These are phyloP conservation scores for Symbiodinium natans DNA, from an alignment of 73 alveolate species.

Conservation along the genomic window DNA sequence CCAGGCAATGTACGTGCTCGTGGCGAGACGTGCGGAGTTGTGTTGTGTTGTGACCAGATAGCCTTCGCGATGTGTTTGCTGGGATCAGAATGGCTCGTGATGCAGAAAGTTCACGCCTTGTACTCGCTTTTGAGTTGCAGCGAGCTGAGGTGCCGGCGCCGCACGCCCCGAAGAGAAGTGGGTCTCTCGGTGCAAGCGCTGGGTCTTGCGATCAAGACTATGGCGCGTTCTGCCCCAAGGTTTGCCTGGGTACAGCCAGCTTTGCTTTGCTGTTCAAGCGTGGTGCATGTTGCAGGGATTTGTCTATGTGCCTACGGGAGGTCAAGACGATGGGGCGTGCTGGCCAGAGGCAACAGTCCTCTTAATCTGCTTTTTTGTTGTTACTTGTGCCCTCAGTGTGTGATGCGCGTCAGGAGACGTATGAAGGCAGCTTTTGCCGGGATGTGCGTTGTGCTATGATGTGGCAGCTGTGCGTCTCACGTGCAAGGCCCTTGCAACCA, in stretches of 20 bases:
- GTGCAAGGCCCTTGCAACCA: background rate
- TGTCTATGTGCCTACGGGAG: background rate
- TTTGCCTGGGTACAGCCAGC: background rate
- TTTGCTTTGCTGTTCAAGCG: background rate
- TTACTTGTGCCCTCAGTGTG: background rate
- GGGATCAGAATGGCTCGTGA: background rate
- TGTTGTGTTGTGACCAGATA: background rate
- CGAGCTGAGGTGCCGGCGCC: background rate
- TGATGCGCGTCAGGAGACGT: background rate
- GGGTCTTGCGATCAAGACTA: background rate
- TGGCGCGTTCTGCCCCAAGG: background rate
- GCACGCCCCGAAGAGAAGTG: background rate
- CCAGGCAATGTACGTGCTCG: background rate
- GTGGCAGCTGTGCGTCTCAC: background rate
- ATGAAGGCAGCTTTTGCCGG: background rate
- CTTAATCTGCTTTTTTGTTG: background rate
- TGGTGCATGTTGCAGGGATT: background rate
- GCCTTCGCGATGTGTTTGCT: background rate
- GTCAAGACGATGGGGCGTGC: background rate
- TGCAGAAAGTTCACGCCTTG: background rate
- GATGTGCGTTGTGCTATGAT: background rate
- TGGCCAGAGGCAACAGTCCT: background rate
- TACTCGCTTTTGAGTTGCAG: background rate
- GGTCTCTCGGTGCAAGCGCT: background rate
- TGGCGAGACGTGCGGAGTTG: background rate